Evolutionary conservation across 2,329 filamentous ascomycete genomes (phyloP), one percentile per base, ranked within the genome.

Genomic region (Zymoseptoria tritici): DNA sequence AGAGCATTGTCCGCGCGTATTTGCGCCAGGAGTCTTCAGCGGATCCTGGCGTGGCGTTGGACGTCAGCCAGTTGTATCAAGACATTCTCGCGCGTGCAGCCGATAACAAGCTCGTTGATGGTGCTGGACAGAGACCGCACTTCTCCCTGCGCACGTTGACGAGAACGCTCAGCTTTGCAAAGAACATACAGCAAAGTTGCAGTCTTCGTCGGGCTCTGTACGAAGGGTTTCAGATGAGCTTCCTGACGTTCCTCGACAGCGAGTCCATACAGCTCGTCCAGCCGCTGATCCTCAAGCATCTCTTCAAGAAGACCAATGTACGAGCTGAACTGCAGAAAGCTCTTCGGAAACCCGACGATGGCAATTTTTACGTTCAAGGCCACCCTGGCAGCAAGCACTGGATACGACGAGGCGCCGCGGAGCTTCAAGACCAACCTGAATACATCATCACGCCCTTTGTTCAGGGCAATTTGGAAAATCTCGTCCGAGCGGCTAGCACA

Each of bases 381-480:
- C 68, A 67, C 54, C 52, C 52, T 19, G 16, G 29, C 7, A 26
- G 22, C 22, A 72, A 72, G 58, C 72, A 74, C 58, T 97, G 93
- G 90, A 83, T 99, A 67, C 85, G 89, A 55, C 87, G 89, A 74
- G 94, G 95, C 31, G 77, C 80, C 3, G 78, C 86, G 60, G 72
- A 79, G 31, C 81, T 86, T 0, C 81, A 90, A 64, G 84, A 91
- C 59, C 86, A 96, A 62, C 79, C 85, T 0, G 90, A 97, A 73
- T 99, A 99, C 75, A 97, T 99, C 71, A 90, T 97, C 62, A 99
- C 94, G 0, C 89, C 90, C 0, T 99, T 96, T 63, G 91, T 99
- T 21, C 90, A 96, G 75, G 87, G 90, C 56, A 99, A 99, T 66
- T 81, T 99, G 65, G 85, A 97, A 67, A 99, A 99, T 68, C 78